phyloP scores from a whole-genome alignment of 106 monocot species.

The Posidonia australis region DNA sequence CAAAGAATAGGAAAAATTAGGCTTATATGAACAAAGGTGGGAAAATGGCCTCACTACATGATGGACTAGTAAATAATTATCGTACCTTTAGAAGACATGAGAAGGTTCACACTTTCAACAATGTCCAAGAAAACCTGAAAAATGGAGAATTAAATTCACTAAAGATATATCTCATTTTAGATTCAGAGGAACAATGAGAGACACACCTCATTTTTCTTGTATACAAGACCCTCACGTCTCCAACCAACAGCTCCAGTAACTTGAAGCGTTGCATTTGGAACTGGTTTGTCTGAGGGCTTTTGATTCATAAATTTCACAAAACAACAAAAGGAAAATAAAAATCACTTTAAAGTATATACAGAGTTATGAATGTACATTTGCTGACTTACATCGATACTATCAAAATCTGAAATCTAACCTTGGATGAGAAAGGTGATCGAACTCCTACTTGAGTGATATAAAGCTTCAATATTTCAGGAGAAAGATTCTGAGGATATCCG shows the following conservation, averaged over 20 bases:
- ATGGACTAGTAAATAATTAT: neutral
- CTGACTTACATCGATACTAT: neutral
- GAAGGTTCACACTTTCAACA: constrained; percentile 99
- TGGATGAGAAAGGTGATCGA: constrained; percentile 92
- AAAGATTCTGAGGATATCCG: constrained; percentile 98
- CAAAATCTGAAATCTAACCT: constrained; percentile 34
- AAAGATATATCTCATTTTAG: neutral
- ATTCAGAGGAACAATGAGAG: constrained; percentile 4
- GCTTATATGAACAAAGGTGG: neutral
- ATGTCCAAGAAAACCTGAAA: constrained; percentile 97
- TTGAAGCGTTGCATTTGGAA: constrained; percentile 99
- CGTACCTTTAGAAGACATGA: constrained; percentile 98
- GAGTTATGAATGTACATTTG: neutral
- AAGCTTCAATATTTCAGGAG: constrained; percentile 98
- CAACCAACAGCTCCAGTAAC: constrained; percentile 99
- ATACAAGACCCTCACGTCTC: constrained; percentile 94
- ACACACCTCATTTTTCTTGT: constrained; percentile 96
- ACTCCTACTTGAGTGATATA: constrained; percentile 99
- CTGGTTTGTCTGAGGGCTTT: constrained; percentile 71
- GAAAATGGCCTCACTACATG: neutral
- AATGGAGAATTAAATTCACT: neutral
- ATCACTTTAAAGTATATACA: neutral
- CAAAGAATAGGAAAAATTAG: constrained; percentile 2
- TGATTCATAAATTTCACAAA: constrained; percentile 8
- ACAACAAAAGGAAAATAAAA: neutral